A percentile compares a stretch with the other conserved stretches of the same genome.
Evolutionary conservation across 768 basidiomycete species (phyloP).

Genomic region (Cantharellus anzutake): DNA sequence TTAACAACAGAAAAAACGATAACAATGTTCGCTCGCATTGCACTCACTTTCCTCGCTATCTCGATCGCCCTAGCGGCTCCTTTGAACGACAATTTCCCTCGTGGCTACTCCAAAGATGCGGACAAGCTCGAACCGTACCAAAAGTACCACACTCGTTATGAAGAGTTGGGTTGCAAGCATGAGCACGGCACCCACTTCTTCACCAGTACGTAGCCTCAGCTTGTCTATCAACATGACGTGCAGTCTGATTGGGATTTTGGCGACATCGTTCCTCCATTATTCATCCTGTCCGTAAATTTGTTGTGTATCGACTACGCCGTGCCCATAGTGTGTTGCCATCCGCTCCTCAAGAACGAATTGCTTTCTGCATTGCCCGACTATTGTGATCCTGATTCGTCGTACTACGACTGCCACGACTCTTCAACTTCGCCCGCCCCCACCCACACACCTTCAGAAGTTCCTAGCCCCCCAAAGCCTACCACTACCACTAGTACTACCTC

Average conservation of each 20-base stretch:
- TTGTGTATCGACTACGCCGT: background rate
- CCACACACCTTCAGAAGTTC: constrained; percentile 4
- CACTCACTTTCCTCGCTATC: background rate
- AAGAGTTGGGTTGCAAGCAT: constrained; percentile 29
- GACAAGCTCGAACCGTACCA: constrained; percentile 11
- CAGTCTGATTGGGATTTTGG: constrained; percentile 11
- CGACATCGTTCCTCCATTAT: background rate
- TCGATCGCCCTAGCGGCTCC: background rate
- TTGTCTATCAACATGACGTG: constrained; percentile 14
- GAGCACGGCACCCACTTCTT: constrained; percentile 26
- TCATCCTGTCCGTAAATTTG: background rate
- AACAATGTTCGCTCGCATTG: background rate
- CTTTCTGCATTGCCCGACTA: background rate
- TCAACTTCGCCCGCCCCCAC: constrained; percentile 1
- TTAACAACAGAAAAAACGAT: background rate
- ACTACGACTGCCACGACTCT: background rate
- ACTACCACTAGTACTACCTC: background rate
- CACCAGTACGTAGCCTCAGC: constrained; percentile 19
- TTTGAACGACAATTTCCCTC: background rate
- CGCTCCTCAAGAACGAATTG: background rate
- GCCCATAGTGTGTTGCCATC: background rate
- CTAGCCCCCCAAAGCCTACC: background rate
- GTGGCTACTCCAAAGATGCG: background rate
- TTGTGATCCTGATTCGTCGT: background rate
- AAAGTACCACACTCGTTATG: constrained; percentile 42